Evolutionary conservation across 495 filamentous ascomycete species (phyloP), one percentile per base, ranked within the genome.

Genomic region (Podospora sp.): DNA sequence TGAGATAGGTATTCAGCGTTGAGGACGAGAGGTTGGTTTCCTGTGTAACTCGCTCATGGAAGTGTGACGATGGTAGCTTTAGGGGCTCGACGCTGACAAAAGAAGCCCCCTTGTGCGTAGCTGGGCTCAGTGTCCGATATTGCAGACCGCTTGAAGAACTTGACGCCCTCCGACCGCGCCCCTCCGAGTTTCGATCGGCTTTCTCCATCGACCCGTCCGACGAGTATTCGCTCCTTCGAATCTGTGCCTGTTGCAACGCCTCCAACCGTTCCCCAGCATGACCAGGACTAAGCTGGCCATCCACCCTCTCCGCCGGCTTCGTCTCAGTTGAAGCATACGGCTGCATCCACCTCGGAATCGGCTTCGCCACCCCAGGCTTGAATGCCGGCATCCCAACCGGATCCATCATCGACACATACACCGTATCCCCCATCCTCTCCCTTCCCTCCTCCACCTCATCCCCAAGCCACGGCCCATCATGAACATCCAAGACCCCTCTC

Each of bases 271-370:
- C 52, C 14, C 2, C 52, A n/a, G 9, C 24, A 20, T 5, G 21
- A 22, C 14, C 24, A 20, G 14, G 21, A 22, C 14, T 22, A 20
- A 26, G 8, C 24, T 6, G 21, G 25, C 26, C 21, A 29, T 71
- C 20, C 0, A 24, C n/a, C 9, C 26, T 21, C 56, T 76, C 7
- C 76, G 40, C 9, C 40, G 12, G 40, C 40, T 18, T 12, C 40
- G 2, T 11, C 9, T 18, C 9, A 14, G 11, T 11, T 2, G 40
- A 46, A 18, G 12, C 74, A 24, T 78, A 73, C 56, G 78, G 68
- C 35, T 68, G 73, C 79, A 84, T 83, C 79, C 79, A 83, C 24
- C 65, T 67, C 7, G 81, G 80, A n/a, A 83, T 76, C 8, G 79
- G 76, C 63, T 83, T 84, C 14, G 79, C 79, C 53, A 75, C 75